phyloP scores from a whole-genome alignment of 805 yeast genomes.

The Candida ascalaphidarum region DNA sequence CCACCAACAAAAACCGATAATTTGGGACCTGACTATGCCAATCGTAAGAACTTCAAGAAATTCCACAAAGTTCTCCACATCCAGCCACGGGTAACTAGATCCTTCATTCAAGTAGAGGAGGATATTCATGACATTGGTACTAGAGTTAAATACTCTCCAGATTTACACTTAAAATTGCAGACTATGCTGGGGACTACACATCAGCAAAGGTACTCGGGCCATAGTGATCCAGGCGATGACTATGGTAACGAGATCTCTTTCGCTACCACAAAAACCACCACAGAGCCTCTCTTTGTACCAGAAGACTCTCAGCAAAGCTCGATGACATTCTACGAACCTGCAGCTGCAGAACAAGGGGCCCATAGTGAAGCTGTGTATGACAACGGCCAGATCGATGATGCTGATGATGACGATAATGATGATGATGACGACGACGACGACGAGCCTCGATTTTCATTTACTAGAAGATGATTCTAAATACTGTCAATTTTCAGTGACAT shows the following conservation, averaged over 20 bases:
- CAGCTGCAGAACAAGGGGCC: too few species aligned
- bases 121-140: constrained; percentile 3
- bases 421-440: constrained; percentile 2
- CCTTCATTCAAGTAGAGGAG: constrained; percentile 17
- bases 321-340: too few species aligned
- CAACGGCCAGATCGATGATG: constrained; percentile 3
- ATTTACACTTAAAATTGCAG: too few species aligned
- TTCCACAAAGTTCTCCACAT: constrained; percentile 18
- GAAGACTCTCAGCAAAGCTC: too few species aligned
- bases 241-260: too few species aligned
- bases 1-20: background rate
- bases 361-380: too few species aligned
- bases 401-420: constrained; percentile 1
- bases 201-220: too few species aligned
- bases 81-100: constrained; percentile 16
- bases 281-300: too few species aligned
- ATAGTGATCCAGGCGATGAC: too few species aligned
- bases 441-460: constrained; percentile 1
- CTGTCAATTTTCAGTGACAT: background rate
- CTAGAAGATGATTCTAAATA: constrained; percentile 1
- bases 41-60: constrained; percentile 30
- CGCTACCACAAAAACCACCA: too few species aligned
- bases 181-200: too few species aligned
- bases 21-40: constrained; percentile 12
- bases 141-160: too few species aligned